Evolutionary conservation across 805 yeast genomes (phyloP), one percentile per base, ranked within the genome.

Genomic region (Saccharomycopsis javanensis): DNA sequence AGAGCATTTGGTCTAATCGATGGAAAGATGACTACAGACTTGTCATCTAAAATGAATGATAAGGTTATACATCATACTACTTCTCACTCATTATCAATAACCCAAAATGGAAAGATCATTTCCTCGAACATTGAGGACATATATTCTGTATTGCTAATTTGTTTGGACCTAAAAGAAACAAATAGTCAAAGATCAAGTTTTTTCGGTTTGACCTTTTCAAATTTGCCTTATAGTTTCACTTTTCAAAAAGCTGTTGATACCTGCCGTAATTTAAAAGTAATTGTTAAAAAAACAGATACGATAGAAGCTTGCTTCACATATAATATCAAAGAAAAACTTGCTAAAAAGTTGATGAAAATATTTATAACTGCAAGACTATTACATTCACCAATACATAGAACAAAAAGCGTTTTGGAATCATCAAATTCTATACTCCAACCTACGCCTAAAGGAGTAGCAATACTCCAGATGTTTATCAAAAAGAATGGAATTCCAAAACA

Each of bases 371-470:
- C 88, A 0, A 82, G 80, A 61, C 69, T 88, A 1, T 62, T 89
- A 8, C 96, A 89, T 66, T 79, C 80, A 13, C 96, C 96, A 0
- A 79, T 80, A 2, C 90, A 86, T 61, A 72, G 92, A 64, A 88
- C 96, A 0, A 67, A 86, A 48, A 61, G 66, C 13, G 70, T 67
- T 46, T 23, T 42, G 15, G 48, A 42, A 8, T 18, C 23, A 13
- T 75, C 83, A 5, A 72, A 69, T 3, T 71, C 74, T 0, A 59
- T 73, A 1, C 66, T 88, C 30, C 97, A 92, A 66, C 96, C 96
- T 3, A 88, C 97, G 0, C 90, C 97, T 0, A 92, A 92, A 65
- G 98, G 97, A 1, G 81, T 89, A 6, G 83, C 89, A 0, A 65
- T 88, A 0, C 68, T 91, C 1, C 81, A 80, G 53, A 72, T 75